These are phyloP conservation scores for Rhodotorula sp. DNA, from an alignment of 1,284 basidiomycete genomes.

Conservation along the genomic window DNA sequence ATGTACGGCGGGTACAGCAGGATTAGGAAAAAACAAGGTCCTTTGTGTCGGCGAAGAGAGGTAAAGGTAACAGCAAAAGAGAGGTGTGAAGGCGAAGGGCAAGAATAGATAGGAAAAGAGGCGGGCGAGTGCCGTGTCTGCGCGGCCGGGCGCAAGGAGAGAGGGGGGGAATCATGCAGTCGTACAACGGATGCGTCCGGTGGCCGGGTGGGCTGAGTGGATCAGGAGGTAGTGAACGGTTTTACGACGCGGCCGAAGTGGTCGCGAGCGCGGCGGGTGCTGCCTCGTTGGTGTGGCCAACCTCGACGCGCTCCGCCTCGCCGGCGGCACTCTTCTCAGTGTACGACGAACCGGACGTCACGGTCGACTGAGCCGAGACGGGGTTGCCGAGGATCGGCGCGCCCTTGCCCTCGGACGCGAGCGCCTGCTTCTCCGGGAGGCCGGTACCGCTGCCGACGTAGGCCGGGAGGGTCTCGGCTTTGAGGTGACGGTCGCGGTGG, in stretches of 20 bases:
- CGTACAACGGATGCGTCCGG: not conserved
- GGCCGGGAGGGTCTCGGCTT: slow-evolving; percentile 33
- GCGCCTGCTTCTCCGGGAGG: slow-evolving; percentile 23
- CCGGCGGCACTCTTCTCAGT: not conserved
- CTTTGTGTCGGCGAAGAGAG: no score
- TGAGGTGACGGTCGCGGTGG: slow-evolving; percentile 1
- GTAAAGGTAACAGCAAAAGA: no score
- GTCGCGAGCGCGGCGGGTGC: slow-evolving; percentile 13
- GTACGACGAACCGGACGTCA: slow-evolving; percentile 2
- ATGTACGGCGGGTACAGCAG: no score
- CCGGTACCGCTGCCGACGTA: slow-evolving; percentile 24
- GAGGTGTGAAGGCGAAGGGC: no score
- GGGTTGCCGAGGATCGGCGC: slow-evolving; percentile 27
- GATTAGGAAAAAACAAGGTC: no score
- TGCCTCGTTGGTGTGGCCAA: not conserved
- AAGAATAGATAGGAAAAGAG: no score
- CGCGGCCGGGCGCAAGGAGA: no score
- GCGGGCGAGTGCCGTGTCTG: no score
- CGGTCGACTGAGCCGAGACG: not conserved
- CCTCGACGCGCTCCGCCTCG: slow-evolving; percentile 6
- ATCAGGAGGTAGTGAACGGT: not conserved
- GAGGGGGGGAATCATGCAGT: no score
- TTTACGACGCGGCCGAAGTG: slow-evolving; percentile 15
- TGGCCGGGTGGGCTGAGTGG: no score
- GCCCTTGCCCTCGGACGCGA: slow-evolving; percentile 15